Base-by-base conservation (phyloP, 2,329 filamentous ascomycete species). In the Cercospora citrullina region DNA sequence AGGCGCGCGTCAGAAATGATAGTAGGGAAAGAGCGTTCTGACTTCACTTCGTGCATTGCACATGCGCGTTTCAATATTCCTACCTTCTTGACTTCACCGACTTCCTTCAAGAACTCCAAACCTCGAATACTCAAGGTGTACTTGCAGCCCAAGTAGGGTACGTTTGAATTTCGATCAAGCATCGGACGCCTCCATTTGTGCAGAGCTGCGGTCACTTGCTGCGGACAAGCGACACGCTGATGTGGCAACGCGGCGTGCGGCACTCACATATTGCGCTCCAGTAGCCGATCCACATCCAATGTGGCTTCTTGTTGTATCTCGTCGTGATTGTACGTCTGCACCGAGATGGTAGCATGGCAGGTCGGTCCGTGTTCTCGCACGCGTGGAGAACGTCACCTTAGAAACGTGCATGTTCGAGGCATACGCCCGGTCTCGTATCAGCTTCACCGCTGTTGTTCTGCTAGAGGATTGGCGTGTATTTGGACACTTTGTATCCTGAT, bases 391-490 rank as follows among this genome's bases (percentile, higher is more conserved):
- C 5, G 14, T 16, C 48, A 53, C 12, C 10, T 28, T 16, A 14
- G 4, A 28, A 28, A 14, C 10, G 48, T 53, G 48, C 10, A 14
- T 53, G 4, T 18, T 8, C n/a, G 9, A 9, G 14, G 36, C 21
- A 39, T 26, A 26, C 12, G 12, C 26, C 36, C 14, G 21, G 48
- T 61, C 12, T 26, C 23, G 30, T 30, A 30, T 9, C n/a, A 33
- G 51, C 67, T 77, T 64, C 51, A 64, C 28, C 74, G 78, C 71
- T 75, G 69, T 69, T 78, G 77, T 63, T 79, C 77, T 12, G 92
- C 91, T 70, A 94, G 76, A 0, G 92, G 92, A 74, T 95, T 95
- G 18, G 92, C 91, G 79, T 94, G 92, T 2, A 94, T 85, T 1
- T 89, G 91, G 26, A 94, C 85, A 8, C 80, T 85, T 75, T 92